Evolutionary conservation across 768 basidiomycete genomes (phyloP).

Genomic region (Leccinum barrowsii): DNA sequence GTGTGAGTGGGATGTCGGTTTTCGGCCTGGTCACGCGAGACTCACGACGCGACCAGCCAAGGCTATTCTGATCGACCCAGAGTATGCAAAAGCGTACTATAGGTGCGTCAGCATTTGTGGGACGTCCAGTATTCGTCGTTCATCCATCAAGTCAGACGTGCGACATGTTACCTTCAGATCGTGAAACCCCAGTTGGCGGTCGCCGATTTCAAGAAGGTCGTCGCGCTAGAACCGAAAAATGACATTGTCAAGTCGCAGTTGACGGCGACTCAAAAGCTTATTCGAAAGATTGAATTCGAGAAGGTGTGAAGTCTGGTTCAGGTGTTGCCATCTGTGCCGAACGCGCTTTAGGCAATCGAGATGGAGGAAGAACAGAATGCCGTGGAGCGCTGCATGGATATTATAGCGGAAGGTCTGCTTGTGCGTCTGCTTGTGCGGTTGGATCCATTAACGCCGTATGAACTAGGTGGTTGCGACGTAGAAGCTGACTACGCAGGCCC

Average conservation of each 20-base stretch:
- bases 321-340: background rate
- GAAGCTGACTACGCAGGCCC: slow-evolving; percentile 78
- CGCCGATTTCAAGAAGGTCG: slow-evolving; percentile 80
- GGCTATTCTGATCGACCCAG: slow-evolving; percentile 84
- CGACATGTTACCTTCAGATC: slow-evolving; percentile 86
- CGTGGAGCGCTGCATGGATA: slow-evolving; percentile 69
- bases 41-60: slow-evolving; percentile 46
- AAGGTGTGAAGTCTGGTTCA: slow-evolving; percentile 48
- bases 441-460: slow-evolving; percentile 5
- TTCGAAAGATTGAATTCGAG: slow-evolving; percentile 88
- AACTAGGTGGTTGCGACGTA: slow-evolving; percentile 70
- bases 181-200: slow-evolving; percentile 85
- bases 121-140: background rate
- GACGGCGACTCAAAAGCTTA: slow-evolving; percentile 84
- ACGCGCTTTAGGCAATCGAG: slow-evolving; percentile 71
- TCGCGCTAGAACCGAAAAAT: slow-evolving; percentile 84
- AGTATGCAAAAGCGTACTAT: slow-evolving; percentile 88
- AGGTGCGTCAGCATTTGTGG: slow-evolving; percentile 42
- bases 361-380: slow-evolving; percentile 84
- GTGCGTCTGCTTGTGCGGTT: background rate
- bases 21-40: slow-evolving; percentile 11
- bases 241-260: slow-evolving; percentile 76
- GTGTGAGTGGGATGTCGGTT: slow-evolving; percentile 46
- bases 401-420: slow-evolving; percentile 68
- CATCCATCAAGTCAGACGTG: slow-evolving; percentile 53